Evolutionary conservation across 805 yeast genomes (phyloP), one percentile per base, ranked within the genome.

Genomic region (Metschnikowia dekortorum): DNA sequence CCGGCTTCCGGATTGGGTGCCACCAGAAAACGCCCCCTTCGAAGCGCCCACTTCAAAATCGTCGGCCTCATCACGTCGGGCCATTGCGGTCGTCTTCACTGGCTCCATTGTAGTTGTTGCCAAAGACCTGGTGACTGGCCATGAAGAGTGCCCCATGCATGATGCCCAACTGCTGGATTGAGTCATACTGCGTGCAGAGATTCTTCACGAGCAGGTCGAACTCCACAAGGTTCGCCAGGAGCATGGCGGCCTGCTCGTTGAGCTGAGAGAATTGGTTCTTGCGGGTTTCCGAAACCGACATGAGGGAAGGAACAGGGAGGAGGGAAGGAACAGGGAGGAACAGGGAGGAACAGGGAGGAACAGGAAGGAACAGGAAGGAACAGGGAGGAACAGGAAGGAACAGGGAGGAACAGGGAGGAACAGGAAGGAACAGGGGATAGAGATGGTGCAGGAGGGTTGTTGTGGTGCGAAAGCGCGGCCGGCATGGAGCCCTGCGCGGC

Each of bases 201-300:
- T 77, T 76, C 37, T 71, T 68, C 32, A 83, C 61, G 50, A 81
- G 63, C 49, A 70, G 75, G 55, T 80, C 80, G 59, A 83, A 71
- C 49, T 81, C 84, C 8, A 71, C 58, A 13, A 82, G 54, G 53
- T 82, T 82, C 7, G 84, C 78, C 53, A 80, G 82, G n/a, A 82
- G 65, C 54, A 78, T 76, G 0, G 80, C 78, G n/a, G 80, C 62
- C 56, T 80, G 82, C 30, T 80, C 70, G 50, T 76, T 78, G 30
- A 79, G 64, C 55, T 77, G 80, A 46, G 51, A 32, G 42, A 54
- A 32, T 29, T 52, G 58, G 39, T 50, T 49, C n/a, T 33, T 45
- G 10, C 46, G 50, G 22, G 47, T 42, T 26, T 44, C 53, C 6
- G 52, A 33, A 28, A 52, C 47, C 5, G 55, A 41, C 57, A 54